Evolutionary conservation across 345 rosid species (phyloP).

Genomic region (Arabidopsis thaliana): TAIR10.1 NC_003070.9:17354501-17355000

Average conservation of each 20-base stretch:
- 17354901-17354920: neutral
- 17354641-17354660: neutral
- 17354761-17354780: neutral
- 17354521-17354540: neutral
- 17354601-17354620: slow-evolving; percentile 18
- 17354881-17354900: neutral
- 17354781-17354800: neutral
- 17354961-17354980: no score
- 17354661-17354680: slow-evolving; percentile 1
- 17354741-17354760: neutral
- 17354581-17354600: neutral
- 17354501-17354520: neutral
- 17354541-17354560: neutral
- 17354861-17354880: neutral
- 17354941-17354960: no score
- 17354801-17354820: neutral
- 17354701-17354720: neutral
- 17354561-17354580: slow-evolving; percentile 2
- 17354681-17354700: neutral
- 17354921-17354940: no score
- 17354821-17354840: neutral
- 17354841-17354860: neutral
- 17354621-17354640: slow-evolving; percentile 14
- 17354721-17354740: neutral
- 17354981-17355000: no score